Evolutionary conservation across 73 alveolate species (phyloP).

Genomic region (Paramecium bursaria): DNA sequence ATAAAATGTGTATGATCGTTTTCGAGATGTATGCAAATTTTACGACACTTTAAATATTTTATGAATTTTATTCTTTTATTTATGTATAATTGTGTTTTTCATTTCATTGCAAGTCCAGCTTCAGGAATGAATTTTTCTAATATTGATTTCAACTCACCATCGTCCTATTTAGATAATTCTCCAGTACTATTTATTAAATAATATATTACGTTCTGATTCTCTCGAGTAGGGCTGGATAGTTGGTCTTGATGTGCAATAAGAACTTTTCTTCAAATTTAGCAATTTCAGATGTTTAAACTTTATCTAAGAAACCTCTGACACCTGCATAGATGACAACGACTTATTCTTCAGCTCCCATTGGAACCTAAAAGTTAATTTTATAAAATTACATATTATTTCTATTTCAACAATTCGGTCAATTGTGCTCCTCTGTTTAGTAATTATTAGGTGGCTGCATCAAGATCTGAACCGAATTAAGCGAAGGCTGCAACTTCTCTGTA

Average conservation of each 20-base stretch:
- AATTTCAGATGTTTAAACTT: slow-evolving; percentile 84
- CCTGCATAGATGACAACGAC: slow-evolving; percentile 96
- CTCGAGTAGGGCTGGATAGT: slow-evolving; percentile 83
- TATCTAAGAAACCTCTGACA: slow-evolving; percentile 95
- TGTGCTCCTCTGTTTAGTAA: slow-evolving; percentile 93
- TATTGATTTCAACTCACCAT: slow-evolving; percentile 77
- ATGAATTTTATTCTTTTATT: no score
- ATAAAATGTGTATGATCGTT: no score
- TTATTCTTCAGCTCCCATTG: slow-evolving; percentile 95
- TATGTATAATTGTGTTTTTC: no score
- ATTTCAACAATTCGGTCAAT: slow-evolving; percentile 92
- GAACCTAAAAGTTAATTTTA: slow-evolving; percentile 1
- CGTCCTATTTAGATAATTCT: slow-evolving; percentile 66
- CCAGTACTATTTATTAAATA: slow-evolving; percentile 7
- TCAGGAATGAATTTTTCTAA: slow-evolving; percentile 84
- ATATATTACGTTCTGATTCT: slow-evolving; percentile 73
- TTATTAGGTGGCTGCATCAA: slow-evolving; percentile 97
- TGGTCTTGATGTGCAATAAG: slow-evolving; percentile 79
- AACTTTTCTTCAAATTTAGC: slow-evolving; percentile 84
- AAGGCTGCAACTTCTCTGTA: slow-evolving; percentile 99
- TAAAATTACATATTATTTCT: slow-evolving; percentile 83
- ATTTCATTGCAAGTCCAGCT: slow-evolving; percentile 70
- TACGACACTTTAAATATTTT: no score
- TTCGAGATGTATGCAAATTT: no score
- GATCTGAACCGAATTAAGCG: slow-evolving; percentile 97